Conservation (phyloP, 2,329 filamentous ascomycete genomes). For the Bipolaris oryzae region DNA sequence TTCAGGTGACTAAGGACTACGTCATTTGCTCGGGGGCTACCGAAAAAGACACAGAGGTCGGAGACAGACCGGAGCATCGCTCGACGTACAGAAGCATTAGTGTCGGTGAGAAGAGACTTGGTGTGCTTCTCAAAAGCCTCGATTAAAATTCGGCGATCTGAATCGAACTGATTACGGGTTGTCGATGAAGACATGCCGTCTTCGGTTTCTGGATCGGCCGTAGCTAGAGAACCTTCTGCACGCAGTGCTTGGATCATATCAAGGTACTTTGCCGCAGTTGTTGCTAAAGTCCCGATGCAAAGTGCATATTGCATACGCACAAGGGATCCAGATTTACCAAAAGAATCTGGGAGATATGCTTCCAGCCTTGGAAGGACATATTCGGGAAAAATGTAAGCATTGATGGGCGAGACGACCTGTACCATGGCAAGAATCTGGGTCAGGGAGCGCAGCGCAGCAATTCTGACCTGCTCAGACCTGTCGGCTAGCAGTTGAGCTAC, state of each 20-base stretch:
- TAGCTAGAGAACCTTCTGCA: conserved; percentile 79
- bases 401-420: conserved; percentile 78
- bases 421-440: conserved; percentile 85
- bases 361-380: conserved; percentile 67
- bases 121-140: conserved; percentile 86
- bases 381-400: conserved; percentile 70
- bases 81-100: conserved; percentile 81
- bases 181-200: conserved; percentile 70
- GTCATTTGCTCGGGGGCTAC: conserved; percentile 88
- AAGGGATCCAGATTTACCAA: conserved; percentile 62
- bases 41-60: conserved; percentile 93
- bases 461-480: conserved; percentile 79
- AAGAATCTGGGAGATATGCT: conserved; percentile 60
- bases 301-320: conserved; percentile 92
- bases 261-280: conserved; percentile 81
- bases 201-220: conserved; percentile 79
- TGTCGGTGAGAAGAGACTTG: conserved; percentile 86
- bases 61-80: conserved; percentile 92
- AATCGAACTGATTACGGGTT: conserved; percentile 85
- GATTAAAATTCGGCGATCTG: conserved; percentile 80
- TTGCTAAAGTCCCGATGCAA: conserved; percentile 85
- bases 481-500: conserved; percentile 83
- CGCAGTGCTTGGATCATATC: conserved; percentile 89
- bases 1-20: conserved; percentile 96
- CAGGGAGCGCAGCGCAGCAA: conserved; percentile 83